These are phyloP conservation scores for Wickerhamomyces sp. DNA, from an alignment of 1,139 yeast genomes.

Conservation along the genomic window DNA sequence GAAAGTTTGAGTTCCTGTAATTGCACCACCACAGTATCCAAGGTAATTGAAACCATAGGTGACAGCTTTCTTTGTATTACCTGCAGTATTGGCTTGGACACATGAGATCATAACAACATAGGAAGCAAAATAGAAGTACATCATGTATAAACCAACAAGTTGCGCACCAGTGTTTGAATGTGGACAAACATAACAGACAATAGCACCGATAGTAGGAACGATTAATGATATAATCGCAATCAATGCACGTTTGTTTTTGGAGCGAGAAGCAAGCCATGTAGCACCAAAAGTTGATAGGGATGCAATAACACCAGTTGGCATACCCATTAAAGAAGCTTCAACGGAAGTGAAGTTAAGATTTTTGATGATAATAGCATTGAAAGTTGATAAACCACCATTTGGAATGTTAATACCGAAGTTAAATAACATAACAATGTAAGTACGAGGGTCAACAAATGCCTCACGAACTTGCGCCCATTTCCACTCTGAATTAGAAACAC, in stretches of 20 bases:
- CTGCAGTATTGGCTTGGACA: slow-evolving; percentile 53
- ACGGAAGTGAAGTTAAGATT: slow-evolving; percentile 32
- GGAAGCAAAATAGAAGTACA: slow-evolving; percentile 32
- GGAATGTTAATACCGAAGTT: slow-evolving; percentile 43
- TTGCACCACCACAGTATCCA: slow-evolving; percentile 56
- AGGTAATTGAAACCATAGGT: slow-evolving; percentile 41
- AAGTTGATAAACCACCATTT: slow-evolving; percentile 50
- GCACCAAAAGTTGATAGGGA: slow-evolving; percentile 30
- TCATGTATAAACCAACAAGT: slow-evolving; percentile 19
- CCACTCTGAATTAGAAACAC: slow-evolving; percentile 29
- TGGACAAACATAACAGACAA: slow-evolving; percentile 26
- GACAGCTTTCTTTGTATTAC: slow-evolving; percentile 44
- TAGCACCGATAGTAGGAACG: slow-evolving; percentile 31
- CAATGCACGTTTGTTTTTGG: slow-evolving; percentile 24
- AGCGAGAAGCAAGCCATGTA: slow-evolving; percentile 35
- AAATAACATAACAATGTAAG: slow-evolving; percentile 41
- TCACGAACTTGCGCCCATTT: slow-evolving; percentile 47
- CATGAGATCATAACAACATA: slow-evolving; percentile 45
- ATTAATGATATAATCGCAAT: slow-evolving; percentile 36
- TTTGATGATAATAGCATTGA: slow-evolving; percentile 35
- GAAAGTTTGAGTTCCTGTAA: slow-evolving; percentile 57
- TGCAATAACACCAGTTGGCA: slow-evolving; percentile 38
- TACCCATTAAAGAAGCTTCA: slow-evolving; percentile 35
- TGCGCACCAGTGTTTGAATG: slow-evolving; percentile 28
- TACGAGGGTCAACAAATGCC: slow-evolving; percentile 38